Base-by-base conservation (phyloP, 495 filamentous ascomycete species). In the Penicillium tannophilum region DNA sequence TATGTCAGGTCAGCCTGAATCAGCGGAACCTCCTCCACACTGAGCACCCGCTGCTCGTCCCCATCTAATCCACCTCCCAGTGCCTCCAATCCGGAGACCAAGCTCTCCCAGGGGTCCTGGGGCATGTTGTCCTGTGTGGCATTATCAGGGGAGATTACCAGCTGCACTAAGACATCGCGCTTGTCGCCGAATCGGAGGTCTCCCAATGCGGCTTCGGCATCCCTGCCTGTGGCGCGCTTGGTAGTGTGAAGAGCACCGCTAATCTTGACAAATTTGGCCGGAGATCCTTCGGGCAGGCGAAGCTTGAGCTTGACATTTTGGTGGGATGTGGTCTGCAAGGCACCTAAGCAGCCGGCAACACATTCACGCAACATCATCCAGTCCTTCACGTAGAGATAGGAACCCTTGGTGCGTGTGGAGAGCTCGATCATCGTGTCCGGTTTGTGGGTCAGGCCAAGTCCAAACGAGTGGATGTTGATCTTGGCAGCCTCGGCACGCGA, bases 321-420 rank as follows among this genome's bases (percentile, higher is more conserved):
- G 74, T 99, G 94, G n/a, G 95, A 98, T 19, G 91, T 88, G 0
- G 90, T 92, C 73, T 99, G 94, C 64, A 98, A 79, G n/a, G 92
- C 86, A 42, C 94, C 94, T 36, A 99, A 75, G 69, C 95, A 98
- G 24, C 94, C 94, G 17, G 94, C 95, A 47, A 98, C 83, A 72
- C 95, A 99, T 72, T 99, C 94, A 19, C 94, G 87, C 33, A 99
- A 82, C 93, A 97, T 98, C 94, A 98, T 99, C 94, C 94, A 99
- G 70, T 99, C 94, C 72, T 98, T 98, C 65, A 98, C 93, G 66
- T 98, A 99, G 6, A 92, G 93, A 65, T 97, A 99, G 17, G 91
- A 93, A 4, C 93, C 94, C 75, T 98, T 99, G 7, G 94, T 99
- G 52, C 93, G 84, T 30, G 91, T 93, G 6, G 95, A 97, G 3